Conservation (phyloP, 2,329 filamentous ascomycete species). For the Xylaria polymorpha region DNA sequence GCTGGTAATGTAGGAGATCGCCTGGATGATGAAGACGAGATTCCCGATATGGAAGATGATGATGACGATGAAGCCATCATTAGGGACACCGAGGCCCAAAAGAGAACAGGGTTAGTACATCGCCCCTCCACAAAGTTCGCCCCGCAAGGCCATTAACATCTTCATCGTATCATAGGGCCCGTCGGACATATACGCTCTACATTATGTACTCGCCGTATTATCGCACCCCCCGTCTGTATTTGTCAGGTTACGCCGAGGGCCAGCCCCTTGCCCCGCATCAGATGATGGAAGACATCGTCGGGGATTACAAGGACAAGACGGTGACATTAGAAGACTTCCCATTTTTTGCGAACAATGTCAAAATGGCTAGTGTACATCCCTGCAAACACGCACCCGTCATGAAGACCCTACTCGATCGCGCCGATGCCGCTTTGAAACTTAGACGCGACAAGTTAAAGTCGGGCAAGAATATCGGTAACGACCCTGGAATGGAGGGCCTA, state of each 20-base stretch:
- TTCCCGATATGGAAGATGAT: conserved; percentile 98
- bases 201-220: conserved; percentile 99
- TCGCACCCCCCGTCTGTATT: conserved; percentile 92
- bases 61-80: conserved; percentile 98
- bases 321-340: conserved; percentile 98
- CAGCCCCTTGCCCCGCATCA: conserved; percentile 83
- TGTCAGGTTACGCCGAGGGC: conserved; percentile 88
- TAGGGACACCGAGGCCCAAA: conserved; percentile 70
- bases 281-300: conserved; percentile 98
- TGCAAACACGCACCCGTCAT: conserved; percentile 98
- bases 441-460: conserved; percentile 82
- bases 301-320: conserved; percentile 98
- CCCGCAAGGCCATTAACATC: conserved; percentile 34
- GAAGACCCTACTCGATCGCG: conserved; percentile 96
- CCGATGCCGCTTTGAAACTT: conserved; percentile 91
- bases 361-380: conserved; percentile 96
- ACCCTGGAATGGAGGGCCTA: conserved; percentile 82
- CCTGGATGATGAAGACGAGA: conserved; percentile 80
- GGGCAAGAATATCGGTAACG: conserved; percentile 61
- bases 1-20: conserved; percentile 85
- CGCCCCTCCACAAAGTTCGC: conserved; percentile 15
- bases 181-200: conserved; percentile 97
- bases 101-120: conserved; percentile 58
- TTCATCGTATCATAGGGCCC: conserved; percentile 65
- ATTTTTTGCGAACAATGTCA: conserved; percentile 89